Base-by-base conservation (phyloP, 805 yeast species). In the Kuraishia capsulata region DNA sequence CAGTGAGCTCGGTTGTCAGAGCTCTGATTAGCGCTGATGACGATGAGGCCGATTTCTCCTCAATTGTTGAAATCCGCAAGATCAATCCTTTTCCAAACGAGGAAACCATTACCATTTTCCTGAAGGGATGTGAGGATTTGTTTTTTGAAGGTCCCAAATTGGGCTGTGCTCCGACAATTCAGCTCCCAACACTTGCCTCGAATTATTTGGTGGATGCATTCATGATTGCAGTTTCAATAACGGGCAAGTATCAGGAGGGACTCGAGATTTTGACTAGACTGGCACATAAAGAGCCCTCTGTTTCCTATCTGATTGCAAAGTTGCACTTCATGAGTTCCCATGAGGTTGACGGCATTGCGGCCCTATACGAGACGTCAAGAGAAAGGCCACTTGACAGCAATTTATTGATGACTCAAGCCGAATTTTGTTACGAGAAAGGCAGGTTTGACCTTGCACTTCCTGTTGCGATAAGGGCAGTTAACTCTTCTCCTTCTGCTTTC, bases 1-100 rank as follows among this genome's bases (percentile, higher is more conserved):
- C 69, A 52, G 66, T 79, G 45, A 68, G 87, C 51, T 80, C 88
- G 2, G 70, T 88, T 44, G 77, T 87, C 19, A 72, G 98, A 50
- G 64, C 89, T 5, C 57, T 92, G 32, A 61, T 87, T 40, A 76
- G 76, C 20, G 56, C 73, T 5, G 80, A 71, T 42, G 88, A 85
- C 38, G 92, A 85, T 36, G 87, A 80, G 33, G 90, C 83, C 57
- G 80, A 60, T 62, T 82, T 64, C 51, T 67, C 69, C 34, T 69
- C 74, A 37, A 71, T 92, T 40, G 95, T 88, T 8, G 95, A 89
- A 53, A 81, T 92, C 29, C 73, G 96, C 46, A 77, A 81, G 42
- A 67, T 86, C 40, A 82, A 87, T 49, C 97, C 97, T 4, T 72
- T 92, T 43, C 53, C 67, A 20, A 61, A 59, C 24, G 61, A 64